These are phyloP conservation scores for Pestalotiopsis sp. DNA, from an alignment of 2,329 filamentous ascomycete genomes.

Conservation along the genomic window DNA sequence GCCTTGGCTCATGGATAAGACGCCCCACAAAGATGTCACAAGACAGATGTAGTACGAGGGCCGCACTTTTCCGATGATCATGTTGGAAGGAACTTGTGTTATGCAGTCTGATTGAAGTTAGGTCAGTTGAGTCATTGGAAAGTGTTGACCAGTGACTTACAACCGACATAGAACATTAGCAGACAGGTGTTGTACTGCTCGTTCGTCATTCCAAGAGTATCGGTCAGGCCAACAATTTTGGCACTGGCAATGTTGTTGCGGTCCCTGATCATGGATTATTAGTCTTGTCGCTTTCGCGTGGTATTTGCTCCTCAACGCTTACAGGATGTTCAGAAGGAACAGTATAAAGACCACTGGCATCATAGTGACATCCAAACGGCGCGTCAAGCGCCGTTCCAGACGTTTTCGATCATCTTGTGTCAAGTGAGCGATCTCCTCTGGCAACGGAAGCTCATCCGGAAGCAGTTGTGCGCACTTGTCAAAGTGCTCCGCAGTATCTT, in stretches of 20 bases:
- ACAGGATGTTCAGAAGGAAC: conserved; percentile 21
- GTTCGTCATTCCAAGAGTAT: conserved; percentile 16
- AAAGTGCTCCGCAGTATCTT: conserved; percentile 1
- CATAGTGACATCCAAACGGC: conserved; percentile 16
- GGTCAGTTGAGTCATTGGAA: conserved; percentile 13
- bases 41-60: conserved; percentile 28
- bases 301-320: not conserved
- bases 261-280: conserved; percentile 10
- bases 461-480: conserved; percentile 7
- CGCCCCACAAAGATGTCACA: conserved; percentile 25
- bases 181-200: conserved; percentile 20
- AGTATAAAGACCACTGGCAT: conserved; percentile 20
- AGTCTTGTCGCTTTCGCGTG: not conserved
- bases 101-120: conserved; percentile 7
- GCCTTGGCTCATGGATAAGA: conserved; percentile 34
- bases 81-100: conserved; percentile 22
- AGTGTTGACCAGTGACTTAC: conserved; percentile 8
- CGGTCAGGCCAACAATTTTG: conserved; percentile 17
- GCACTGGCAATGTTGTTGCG: conserved; percentile 21
- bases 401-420: conserved; percentile 5
- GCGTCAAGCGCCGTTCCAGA: conserved; percentile 9
- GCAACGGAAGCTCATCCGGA: conserved; percentile 12
- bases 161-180: conserved; percentile 21
- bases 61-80: conserved; percentile 23
- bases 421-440: conserved; percentile 6